Percentiles rank a stretch among this genome's conserved stretches.
These are phyloP conservation scores for Roridomyces roridus DNA, from an alignment of 768 basidiomycete genomes.

Conservation along the genomic window DNA sequence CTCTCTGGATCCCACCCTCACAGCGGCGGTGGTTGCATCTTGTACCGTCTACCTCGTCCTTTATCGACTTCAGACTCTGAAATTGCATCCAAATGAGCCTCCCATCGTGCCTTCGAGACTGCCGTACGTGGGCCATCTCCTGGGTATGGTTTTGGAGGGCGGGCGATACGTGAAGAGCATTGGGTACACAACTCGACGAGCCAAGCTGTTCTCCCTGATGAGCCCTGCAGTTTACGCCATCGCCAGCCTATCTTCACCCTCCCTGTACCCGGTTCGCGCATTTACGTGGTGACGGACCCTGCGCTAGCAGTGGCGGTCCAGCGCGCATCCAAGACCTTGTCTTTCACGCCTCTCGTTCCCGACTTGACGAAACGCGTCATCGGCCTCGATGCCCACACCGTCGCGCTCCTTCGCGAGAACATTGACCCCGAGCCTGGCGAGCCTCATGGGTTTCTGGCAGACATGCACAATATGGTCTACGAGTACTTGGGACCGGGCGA, in stretches of 20 bases:
- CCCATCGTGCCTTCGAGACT: constrained; percentile 9
- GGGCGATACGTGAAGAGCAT: constrained; percentile 18
- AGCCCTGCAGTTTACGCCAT: constrained; percentile 1
- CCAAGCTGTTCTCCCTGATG: no score
- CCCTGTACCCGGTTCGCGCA: constrained; percentile 18
- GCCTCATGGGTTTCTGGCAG: constrained; percentile 14
- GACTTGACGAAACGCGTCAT: constrained; percentile 15
- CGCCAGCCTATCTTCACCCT: constrained; percentile 19
- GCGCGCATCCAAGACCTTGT: constrained; percentile 19
- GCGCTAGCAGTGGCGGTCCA: constrained; percentile 19
- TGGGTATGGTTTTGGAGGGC: constrained; percentile 16
- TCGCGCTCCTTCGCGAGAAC: constrained; percentile 16
- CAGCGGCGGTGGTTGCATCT: no score
- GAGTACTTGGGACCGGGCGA: constrained; percentile 17
- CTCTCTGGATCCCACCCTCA: no score
- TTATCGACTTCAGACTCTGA: background rate
- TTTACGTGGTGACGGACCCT: constrained; percentile 23
- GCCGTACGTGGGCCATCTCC: constrained; percentile 15
- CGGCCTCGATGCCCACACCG: constrained; percentile 12
- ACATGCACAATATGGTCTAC: constrained; percentile 21
- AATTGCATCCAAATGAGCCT: constrained; percentile 11
- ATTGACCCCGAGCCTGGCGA: constrained; percentile 21
- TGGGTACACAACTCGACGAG: background rate
- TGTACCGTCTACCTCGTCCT: background rate
- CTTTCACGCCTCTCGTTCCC: constrained; percentile 20